phyloP scores from a whole-genome alignment of 2,329 filamentous ascomycete species.

The Fonsecaea multimorphosa region DNA sequence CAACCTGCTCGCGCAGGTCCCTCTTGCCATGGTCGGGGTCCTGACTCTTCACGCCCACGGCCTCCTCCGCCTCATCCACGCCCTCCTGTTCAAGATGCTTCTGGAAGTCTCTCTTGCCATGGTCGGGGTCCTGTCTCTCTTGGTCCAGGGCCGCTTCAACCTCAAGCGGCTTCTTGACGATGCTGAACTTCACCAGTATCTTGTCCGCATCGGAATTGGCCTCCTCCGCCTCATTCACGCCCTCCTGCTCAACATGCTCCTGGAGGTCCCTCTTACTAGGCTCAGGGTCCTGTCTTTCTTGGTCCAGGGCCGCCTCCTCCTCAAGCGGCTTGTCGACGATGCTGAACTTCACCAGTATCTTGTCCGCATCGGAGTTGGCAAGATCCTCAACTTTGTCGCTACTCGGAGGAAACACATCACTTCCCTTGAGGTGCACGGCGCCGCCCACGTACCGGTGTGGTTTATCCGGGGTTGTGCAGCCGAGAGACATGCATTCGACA shows the following conservation, averaged over 20 bases:
- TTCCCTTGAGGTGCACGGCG: neutral
- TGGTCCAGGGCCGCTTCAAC: neutral
- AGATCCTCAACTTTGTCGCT: neutral
- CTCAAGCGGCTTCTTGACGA: neutral
- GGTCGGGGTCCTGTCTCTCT: neutral
- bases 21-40: neutral
- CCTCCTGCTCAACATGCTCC: neutral
- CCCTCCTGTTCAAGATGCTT: neutral
- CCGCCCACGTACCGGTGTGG: neutral
- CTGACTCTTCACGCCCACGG: too few relatives aligned
- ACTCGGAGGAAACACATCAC: neutral
- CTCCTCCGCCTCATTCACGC: neutral
- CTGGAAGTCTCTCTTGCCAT: neutral
- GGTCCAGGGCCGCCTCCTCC: neutral
- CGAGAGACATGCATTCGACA: neutral
- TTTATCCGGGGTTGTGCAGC: neutral
- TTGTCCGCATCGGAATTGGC: neutral
- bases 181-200: neutral
- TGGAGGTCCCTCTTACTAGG: neutral
- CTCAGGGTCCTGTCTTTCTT: neutral
- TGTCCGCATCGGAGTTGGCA: neutral
- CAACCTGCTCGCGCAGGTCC: neutral
- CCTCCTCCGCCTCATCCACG: neutral
- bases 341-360: neutral
- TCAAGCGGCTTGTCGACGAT: neutral